These are phyloP conservation scores for Prototheca cutis DNA, from an alignment of 163 green algal species.

Conservation along the genomic window DNA sequence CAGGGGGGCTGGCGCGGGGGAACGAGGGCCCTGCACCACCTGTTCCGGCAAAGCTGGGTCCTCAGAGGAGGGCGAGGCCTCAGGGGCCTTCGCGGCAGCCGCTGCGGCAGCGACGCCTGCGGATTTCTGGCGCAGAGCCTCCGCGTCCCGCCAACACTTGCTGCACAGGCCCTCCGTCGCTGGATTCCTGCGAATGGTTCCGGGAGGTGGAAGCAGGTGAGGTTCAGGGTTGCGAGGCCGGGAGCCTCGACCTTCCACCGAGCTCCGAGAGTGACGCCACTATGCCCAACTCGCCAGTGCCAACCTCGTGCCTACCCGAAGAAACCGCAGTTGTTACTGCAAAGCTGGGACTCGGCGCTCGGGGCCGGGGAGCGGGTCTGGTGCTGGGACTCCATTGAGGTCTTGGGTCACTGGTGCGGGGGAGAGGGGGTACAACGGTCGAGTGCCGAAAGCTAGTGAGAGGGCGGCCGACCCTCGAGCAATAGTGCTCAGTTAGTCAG, in stretches of 20 bases:
- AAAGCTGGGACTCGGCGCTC: slow-evolving; percentile 28
- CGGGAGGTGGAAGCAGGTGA: neutral
- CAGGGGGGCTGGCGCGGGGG: neutral
- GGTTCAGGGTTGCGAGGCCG: neutral
- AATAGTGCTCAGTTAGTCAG: too few relatives aligned
- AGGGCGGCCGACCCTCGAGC: too few relatives aligned
- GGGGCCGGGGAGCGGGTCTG: slow-evolving; percentile 11
- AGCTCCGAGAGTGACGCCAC: neutral
- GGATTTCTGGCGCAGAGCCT: slow-evolving; percentile 4
- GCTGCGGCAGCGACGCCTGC: neutral
- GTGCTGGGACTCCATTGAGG: slow-evolving; percentile 4
- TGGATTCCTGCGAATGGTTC: slow-evolving; percentile 25
- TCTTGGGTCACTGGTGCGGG: neutral
- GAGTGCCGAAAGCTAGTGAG: too few relatives aligned
- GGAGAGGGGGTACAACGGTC: too few relatives aligned
- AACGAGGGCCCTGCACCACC: neutral
- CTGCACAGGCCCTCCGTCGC: slow-evolving; percentile 46
- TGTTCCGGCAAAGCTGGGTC: neutral
- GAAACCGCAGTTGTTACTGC: slow-evolving; percentile 55
- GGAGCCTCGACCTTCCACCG: neutral
- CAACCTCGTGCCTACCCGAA: slow-evolving; percentile 37
- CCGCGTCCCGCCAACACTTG: slow-evolving; percentile 52
- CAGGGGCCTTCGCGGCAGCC: neutral
- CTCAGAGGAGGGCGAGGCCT: neutral
- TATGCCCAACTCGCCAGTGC: neutral